These are phyloP conservation scores for Exophiala viscosa DNA, from an alignment of 2,329 filamentous ascomycete species.

Conservation along the genomic window DNA sequence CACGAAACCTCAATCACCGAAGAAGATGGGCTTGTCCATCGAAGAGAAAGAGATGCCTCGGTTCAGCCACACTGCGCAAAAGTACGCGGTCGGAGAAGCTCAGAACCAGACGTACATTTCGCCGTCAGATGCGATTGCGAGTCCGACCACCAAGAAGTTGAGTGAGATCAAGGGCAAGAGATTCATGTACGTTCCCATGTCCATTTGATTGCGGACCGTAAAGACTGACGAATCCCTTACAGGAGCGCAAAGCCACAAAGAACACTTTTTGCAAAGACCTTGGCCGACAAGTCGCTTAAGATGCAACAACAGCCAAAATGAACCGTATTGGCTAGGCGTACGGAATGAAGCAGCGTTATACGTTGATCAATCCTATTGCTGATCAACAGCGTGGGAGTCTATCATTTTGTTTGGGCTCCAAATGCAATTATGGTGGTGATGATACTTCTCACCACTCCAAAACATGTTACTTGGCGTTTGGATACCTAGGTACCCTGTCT, in stretches of 20 bases:
- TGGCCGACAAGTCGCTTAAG: conserved; percentile 39
- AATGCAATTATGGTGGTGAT: no score
- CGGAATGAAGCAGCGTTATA: no score
- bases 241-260: conserved; percentile 34
- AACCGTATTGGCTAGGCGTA: no score
- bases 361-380: no score
- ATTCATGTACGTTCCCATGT: conserved; percentile 32
- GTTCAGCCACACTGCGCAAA: conserved; percentile 7
- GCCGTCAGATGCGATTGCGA: conserved; percentile 49
- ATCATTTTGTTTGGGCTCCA: no score
- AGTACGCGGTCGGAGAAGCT: conserved; percentile 2
- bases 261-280: conserved; percentile 43
- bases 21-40: background rate
- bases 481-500: no score
- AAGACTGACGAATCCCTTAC: conserved; percentile 11
- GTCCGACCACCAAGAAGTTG: conserved; percentile 49
- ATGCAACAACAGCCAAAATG: background rate
- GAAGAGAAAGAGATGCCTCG: conserved; percentile 13
- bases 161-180: conserved; percentile 49
- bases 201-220: background rate
- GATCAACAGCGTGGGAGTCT: no score
- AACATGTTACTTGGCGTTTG: no score
- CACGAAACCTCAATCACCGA: conserved; percentile 9
- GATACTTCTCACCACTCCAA: no score
- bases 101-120: conserved; percentile 41